Percentiles rank a stretch among this genome's conserved stretches.
phyloP scores from a whole-genome alignment of 768 basidiomycete species.

The Astraeus odoratus region DNA sequence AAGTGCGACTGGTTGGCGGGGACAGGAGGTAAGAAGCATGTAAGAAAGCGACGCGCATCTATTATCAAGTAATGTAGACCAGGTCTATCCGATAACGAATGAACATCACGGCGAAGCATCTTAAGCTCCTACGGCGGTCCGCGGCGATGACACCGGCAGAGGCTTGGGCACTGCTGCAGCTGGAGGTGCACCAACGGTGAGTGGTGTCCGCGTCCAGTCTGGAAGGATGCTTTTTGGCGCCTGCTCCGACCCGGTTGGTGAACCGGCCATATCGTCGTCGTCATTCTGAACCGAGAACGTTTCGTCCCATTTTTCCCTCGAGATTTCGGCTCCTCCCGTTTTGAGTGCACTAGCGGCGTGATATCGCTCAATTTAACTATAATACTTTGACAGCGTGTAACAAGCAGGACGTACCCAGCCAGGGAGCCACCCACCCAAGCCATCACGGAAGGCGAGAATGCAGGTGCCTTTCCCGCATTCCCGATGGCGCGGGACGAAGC shows the following conservation, averaged over 20 bases:
- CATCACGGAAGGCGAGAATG: slow-evolving; percentile 74
- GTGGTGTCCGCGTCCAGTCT: slow-evolving; percentile 71
- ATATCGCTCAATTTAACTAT: not conserved
- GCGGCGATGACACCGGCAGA: too few relatives aligned
- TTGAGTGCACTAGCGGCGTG: slow-evolving; percentile 59
- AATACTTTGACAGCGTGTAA: not conserved
- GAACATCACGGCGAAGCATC: slow-evolving; percentile 4
- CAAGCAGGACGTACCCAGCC: slow-evolving; percentile 59
- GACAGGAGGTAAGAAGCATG: too few relatives aligned
- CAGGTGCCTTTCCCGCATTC: slow-evolving; percentile 80
- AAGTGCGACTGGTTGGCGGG: too few relatives aligned
- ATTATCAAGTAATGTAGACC: too few relatives aligned
- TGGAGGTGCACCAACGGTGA: slow-evolving; percentile 62
- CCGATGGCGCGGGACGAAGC: slow-evolving; percentile 44
- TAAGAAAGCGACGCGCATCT: too few relatives aligned
- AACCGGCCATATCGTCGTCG: slow-evolving; percentile 29
- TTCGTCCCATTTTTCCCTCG: slow-evolving; percentile 85
- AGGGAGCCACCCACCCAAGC: slow-evolving; percentile 93
- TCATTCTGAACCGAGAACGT: slow-evolving; percentile 37
- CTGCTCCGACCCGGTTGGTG: slow-evolving; percentile 18
- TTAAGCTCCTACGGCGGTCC: slow-evolving; percentile 31
- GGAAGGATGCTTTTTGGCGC: slow-evolving; percentile 48
- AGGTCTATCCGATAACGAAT: too few relatives aligned
- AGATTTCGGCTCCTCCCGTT: slow-evolving; percentile 76
- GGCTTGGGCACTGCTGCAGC: slow-evolving; percentile 33